These are phyloP conservation scores for Anacardium occidentale DNA, from an alignment of 345 rosid species.

Conservation along the genomic window DNA sequence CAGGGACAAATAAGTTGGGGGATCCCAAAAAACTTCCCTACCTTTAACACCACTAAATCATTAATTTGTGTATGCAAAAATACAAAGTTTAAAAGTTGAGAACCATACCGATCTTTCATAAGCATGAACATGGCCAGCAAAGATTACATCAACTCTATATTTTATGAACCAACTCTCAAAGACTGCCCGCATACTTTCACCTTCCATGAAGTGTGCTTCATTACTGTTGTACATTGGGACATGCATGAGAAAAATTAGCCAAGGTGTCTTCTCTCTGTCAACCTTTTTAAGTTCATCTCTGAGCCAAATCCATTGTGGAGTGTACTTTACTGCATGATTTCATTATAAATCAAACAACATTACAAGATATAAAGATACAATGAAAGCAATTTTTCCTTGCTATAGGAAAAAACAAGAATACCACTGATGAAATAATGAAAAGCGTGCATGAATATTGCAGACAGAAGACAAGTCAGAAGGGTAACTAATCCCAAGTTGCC, in stretches of 20 bases:
- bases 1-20: background rate
- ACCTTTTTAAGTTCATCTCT: constrained; percentile 65
- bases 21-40: constrained; percentile 1
- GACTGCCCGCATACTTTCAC: constrained; percentile 86
- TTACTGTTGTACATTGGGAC: constrained; percentile 80
- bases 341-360: constrained; percentile 15
- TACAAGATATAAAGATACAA: constrained; percentile 1
- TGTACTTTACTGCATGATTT: constrained; percentile 68
- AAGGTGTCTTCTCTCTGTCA: constrained; percentile 88
- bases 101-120: constrained; percentile 92
- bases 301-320: constrained; percentile 88
- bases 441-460: constrained; percentile 10
- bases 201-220: constrained; percentile 90
- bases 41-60: background rate
- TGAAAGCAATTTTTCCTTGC: background rate
- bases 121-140: constrained; percentile 99
- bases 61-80: background rate
- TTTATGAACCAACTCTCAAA: constrained; percentile 73
- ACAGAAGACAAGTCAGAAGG: background rate
- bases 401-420: background rate
- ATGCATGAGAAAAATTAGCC: constrained; percentile 97
- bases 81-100: constrained; percentile 8
- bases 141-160: constrained; percentile 71
- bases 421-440: background rate
- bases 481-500: background rate